Base-by-base conservation (phyloP, 2,329 filamentous ascomycete species). In the Knufia fluminis region DNA sequence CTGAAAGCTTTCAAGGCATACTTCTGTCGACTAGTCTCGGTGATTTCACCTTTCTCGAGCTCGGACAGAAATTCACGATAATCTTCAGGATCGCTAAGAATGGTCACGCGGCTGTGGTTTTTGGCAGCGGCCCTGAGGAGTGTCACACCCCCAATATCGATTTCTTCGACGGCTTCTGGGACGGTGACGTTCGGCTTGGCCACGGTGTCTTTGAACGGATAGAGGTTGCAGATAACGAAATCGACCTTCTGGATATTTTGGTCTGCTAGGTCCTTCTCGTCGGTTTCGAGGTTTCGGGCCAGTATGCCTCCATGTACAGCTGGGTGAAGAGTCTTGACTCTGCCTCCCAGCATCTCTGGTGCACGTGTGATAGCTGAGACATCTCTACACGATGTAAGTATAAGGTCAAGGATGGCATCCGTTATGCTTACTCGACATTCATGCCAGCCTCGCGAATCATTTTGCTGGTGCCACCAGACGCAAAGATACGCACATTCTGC, bases 191-290 rank as follows among this genome's bases (percentile, higher is more conserved):
- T 94, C 74, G 94, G 82, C 77, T 96, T 94, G 61, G 89, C 85
- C 60, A 98, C 83, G 26, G 92, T 98, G 67, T 97, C 90, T 75
- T 96, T 96, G 82, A 98, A 98, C 10, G 92, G 92, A 71, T 98
- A 97, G 49, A 98, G 79, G 73, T 98, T 98, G 83, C 92, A 97
- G 66, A 98, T 85, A 61, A 95, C 88, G 62, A 84, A 94, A 77
- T 94, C 88, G 52, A 95, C 88, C 73, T 94, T 94, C 73, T 86
- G 79, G 67, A 95, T 95, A 71, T 89, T 92, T 72, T 94, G 88
- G 68, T 92, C 86, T 46, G 87, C 88, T 44, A 98, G 83, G 65
- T 98, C 92, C 71, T 95, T 94, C 72, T 97, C 88, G 70, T 98
- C 92, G 12, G 90, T 91, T 59, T 86, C 89, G 59, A 97, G 83